A percentile compares a stretch with the other conserved stretches of the same genome.
phyloP scores from a whole-genome alignment of 768 basidiomycete species.

The Hebeloma cylindrosporum region DNA sequence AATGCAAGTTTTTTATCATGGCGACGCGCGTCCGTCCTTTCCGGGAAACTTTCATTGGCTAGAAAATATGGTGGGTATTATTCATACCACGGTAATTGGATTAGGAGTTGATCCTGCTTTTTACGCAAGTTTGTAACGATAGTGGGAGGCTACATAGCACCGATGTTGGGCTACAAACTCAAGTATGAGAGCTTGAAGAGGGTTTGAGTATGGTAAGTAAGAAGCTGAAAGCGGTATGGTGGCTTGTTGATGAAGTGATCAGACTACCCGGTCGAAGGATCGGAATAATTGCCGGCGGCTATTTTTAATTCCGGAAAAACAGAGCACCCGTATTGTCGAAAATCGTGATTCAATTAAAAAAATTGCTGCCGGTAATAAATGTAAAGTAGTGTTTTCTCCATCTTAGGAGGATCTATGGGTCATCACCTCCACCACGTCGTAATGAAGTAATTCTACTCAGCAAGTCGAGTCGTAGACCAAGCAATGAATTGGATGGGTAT shows the following conservation, averaged over 20 bases:
- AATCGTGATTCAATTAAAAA: too few species aligned
- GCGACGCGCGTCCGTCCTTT: conserved; percentile 27
- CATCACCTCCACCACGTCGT: background rate
- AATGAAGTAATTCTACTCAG: background rate
- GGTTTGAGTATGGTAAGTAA: background rate
- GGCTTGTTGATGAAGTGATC: background rate
- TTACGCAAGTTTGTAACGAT: conserved; percentile 24
- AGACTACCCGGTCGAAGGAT: conserved; percentile 1
- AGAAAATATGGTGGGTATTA: conserved; percentile 26
- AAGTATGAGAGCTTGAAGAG: conserved; percentile 17
- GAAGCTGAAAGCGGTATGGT: background rate
- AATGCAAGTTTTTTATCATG: conserved; percentile 25
- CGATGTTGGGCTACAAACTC: conserved; percentile 23
- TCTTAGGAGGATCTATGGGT: background rate
- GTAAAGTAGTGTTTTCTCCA: background rate
- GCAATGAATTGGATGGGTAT: conserved; percentile 2
- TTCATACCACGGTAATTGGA: background rate
- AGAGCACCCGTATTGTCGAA: too few species aligned
- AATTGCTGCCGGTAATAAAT: too few species aligned
- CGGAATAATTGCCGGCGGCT: too few species aligned
- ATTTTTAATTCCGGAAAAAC: too few species aligned
- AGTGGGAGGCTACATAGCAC: conserved; percentile 28
- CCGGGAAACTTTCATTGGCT: conserved; percentile 28
- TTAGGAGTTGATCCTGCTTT: background rate
- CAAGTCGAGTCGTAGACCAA: background rate